phyloP scores from a whole-genome alignment of 2,329 filamentous ascomycete genomes.

The Arthrobotrys sphaeroides region DNA sequence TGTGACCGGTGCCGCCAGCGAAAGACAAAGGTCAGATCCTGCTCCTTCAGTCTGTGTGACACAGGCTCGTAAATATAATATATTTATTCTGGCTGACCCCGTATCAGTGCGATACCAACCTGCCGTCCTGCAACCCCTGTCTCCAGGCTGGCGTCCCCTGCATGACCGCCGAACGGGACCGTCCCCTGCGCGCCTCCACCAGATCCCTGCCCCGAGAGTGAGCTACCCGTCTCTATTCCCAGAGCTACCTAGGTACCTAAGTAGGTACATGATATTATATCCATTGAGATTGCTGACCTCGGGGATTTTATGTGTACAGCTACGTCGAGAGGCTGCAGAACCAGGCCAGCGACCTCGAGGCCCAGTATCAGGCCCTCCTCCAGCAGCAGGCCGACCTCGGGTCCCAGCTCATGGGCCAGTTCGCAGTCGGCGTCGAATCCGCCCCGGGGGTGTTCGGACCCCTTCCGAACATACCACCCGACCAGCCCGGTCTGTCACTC shows the following conservation, averaged over 20 bases:
- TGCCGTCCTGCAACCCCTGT: conserved; percentile 46
- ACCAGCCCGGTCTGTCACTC: background rate
- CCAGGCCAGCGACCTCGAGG: conserved; percentile 22
- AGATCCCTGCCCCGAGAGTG: conserved; percentile 41
- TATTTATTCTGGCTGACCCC: background rate
- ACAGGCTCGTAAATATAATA: background rate
- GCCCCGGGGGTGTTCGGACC: background rate
- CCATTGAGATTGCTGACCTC: too few relatives aligned
- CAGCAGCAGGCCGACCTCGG: background rate
- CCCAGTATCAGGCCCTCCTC: conserved; percentile 29
- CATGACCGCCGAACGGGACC: conserved; percentile 47
- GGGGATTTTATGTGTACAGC: too few relatives aligned
- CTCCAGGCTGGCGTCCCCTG: conserved; percentile 43
- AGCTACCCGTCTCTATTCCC: background rate
- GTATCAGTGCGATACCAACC: conserved; percentile 41
- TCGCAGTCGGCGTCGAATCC: conserved; percentile 32
- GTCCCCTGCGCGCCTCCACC: conserved; percentile 26
- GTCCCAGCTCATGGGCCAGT: background rate
- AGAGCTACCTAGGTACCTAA: background rate
- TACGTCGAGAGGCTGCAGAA: conserved; percentile 37
- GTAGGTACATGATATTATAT: background rate
- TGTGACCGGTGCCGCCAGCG: conserved; percentile 46
- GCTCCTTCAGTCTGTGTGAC: too few relatives aligned
- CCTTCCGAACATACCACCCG: background rate
- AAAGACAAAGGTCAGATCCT: conserved; percentile 34